These are phyloP conservation scores for Begonia fuchsioides DNA, from an alignment of 306 rosid species.

Conservation along the genomic window DNA sequence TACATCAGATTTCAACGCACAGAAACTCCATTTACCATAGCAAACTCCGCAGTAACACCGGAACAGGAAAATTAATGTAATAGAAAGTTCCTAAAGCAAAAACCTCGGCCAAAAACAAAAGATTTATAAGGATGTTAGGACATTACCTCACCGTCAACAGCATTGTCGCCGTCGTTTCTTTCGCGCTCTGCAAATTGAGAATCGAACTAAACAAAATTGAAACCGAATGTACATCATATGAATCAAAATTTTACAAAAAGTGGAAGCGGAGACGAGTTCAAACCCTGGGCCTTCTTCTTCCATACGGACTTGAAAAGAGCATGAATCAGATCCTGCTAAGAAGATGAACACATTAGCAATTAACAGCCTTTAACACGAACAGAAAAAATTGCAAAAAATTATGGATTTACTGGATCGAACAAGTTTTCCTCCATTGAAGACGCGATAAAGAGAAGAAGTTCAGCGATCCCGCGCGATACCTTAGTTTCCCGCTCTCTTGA, in stretches of 20 bases:
- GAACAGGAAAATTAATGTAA: neutral
- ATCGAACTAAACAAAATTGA: neutral
- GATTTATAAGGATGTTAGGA: neutral
- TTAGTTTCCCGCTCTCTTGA: neutral
- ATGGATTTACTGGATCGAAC: conserved; percentile 37
- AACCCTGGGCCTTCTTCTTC: conserved; percentile 55
- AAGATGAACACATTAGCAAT: neutral
- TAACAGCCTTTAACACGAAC: neutral
- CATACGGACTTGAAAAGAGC: conserved; percentile 70
- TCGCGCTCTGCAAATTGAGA: conserved; percentile 46
- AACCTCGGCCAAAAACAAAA: neutral
- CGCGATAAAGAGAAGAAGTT: neutral
- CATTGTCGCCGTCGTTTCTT: conserved; percentile 22
- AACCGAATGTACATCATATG: neutral
- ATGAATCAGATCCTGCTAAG: conserved; percentile 46
- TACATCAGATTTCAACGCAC: neutral
- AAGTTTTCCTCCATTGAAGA: conserved; percentile 37
- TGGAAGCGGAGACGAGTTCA: neutral
- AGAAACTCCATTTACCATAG: neutral
- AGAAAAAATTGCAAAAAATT: neutral
- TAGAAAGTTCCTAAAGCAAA: neutral
- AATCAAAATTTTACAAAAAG: neutral
- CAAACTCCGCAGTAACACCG: neutral
- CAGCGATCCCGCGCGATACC: neutral
- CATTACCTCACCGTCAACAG: conserved; percentile 41